phyloP scores from a whole-genome alignment of 805 yeast genomes.

The Candida nitratophila region DNA sequence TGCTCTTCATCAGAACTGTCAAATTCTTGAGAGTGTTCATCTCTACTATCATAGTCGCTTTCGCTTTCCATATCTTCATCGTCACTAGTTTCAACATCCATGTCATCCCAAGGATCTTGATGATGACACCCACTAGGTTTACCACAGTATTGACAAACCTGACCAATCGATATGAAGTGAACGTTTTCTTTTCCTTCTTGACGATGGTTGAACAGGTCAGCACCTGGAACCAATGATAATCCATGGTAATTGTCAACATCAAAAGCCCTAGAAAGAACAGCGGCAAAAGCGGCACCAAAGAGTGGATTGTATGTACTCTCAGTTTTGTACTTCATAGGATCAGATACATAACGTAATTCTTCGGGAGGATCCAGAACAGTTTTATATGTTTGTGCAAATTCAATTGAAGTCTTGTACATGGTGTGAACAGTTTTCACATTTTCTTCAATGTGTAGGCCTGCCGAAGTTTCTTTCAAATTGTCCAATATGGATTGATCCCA shows the following conservation, averaged over 20 bases:
- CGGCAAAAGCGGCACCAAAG: conserved; percentile 53
- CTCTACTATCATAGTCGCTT: not conserved
- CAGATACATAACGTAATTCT: conserved; percentile 8
- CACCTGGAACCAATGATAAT: conserved; percentile 80
- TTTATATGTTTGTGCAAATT: conserved; percentile 31
- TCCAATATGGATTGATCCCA: not conserved
- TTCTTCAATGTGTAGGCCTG: not conserved
- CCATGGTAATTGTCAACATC: conserved; percentile 71
- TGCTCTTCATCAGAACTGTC: too few species aligned
- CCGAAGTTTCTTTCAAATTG: not conserved
- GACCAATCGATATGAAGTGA: conserved; percentile 50
- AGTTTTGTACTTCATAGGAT: conserved; percentile 16
- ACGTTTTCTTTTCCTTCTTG: conserved; percentile 47
- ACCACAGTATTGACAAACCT: conserved; percentile 30
- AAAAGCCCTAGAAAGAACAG: conserved; percentile 74
- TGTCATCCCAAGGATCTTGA: conserved; percentile 7
- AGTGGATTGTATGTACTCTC: conserved; percentile 24
- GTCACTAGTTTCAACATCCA: conserved; percentile 8
- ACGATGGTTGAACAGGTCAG: conserved; percentile 80
- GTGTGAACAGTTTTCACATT: not conserved
- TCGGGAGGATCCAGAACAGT: conserved; percentile 29
- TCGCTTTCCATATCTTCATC: conserved; percentile 7
- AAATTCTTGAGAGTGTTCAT: too few species aligned
- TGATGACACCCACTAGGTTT: conserved; percentile 25
- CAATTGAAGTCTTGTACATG: conserved; percentile 29